A percentile compares a stretch with the other conserved stretches of the same genome.
phyloP scores from a whole-genome alignment of 495 filamentous ascomycete genomes.

The Haplographium delicatum region DNA sequence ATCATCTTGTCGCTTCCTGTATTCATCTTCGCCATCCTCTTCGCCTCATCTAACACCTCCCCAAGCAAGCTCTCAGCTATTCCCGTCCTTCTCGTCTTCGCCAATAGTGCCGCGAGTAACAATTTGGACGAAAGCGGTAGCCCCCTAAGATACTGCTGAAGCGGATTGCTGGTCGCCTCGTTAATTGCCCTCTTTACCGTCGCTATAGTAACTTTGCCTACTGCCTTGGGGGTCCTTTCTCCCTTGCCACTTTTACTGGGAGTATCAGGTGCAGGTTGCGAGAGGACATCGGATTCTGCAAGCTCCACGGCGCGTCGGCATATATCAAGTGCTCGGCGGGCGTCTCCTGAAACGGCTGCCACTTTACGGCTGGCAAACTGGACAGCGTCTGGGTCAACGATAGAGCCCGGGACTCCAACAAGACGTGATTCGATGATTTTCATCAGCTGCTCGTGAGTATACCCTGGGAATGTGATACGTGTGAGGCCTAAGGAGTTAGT shows the following conservation, averaged over 20 bases:
- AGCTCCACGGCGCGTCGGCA: slow-evolving; percentile 94
- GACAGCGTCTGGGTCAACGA: slow-evolving; percentile 89
- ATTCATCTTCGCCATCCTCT: slow-evolving; percentile 62
- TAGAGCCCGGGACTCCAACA: slow-evolving; percentile 76
- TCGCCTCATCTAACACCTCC: slow-evolving; percentile 90
- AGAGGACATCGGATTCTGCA: slow-evolving; percentile 64
- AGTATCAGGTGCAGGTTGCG: slow-evolving; percentile 20
- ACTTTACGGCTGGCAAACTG: slow-evolving; percentile 97
- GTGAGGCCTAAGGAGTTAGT: slow-evolving; percentile 48
- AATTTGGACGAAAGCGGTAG: slow-evolving; percentile 79
- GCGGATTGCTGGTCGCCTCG: slow-evolving; percentile 86
- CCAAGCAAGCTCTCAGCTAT: slow-evolving; percentile 80
- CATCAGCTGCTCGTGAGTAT: slow-evolving; percentile 97
- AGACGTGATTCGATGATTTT: slow-evolving; percentile 90
- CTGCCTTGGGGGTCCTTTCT: slow-evolving; percentile 9
- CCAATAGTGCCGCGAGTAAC: slow-evolving; percentile 74
- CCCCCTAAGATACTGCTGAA: slow-evolving; percentile 79
- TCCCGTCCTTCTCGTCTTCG: slow-evolving; percentile 74
- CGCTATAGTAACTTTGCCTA: slow-evolving; percentile 75
- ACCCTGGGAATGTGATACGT: slow-evolving; percentile 93
- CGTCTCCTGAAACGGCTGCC: slow-evolving; percentile 92
- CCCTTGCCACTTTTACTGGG: slow-evolving; percentile 28
- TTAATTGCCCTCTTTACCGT: slow-evolving; percentile 91
- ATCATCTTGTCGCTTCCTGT: slow-evolving; percentile 18
- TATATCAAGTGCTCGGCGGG: slow-evolving; percentile 87